Evolutionary conservation across 192 early-diverging fungal species (phyloP).

Genomic region (Funneliformis geosporum): DNA sequence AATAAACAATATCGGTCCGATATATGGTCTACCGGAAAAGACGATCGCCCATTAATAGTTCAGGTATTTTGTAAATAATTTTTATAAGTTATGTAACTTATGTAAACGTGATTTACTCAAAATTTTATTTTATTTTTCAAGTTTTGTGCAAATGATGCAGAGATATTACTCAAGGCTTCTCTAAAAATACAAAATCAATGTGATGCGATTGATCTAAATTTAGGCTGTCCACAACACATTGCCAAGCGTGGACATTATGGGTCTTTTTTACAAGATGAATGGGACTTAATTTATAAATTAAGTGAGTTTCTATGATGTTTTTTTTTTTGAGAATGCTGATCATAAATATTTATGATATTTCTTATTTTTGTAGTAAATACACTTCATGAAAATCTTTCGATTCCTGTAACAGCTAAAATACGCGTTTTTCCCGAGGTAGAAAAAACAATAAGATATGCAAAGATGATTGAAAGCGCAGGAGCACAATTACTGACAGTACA

Average conservation of each 20-base stretch:
- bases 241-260: slow-evolving; percentile 91
- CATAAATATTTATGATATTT: not conserved
- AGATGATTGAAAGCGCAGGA: slow-evolving; percentile 93
- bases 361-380: slow-evolving; percentile 59
- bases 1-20: slow-evolving; percentile 70
- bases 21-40: slow-evolving; percentile 64
- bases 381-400: slow-evolving; percentile 75
- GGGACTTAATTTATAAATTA: slow-evolving; percentile 69
- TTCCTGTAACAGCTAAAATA: slow-evolving; percentile 98
- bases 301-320: slow-evolving; percentile 58
- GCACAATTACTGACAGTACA: slow-evolving; percentile 93
- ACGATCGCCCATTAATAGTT: slow-evolving; percentile 83
- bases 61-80: slow-evolving; percentile 52
- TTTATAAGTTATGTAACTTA: not conserved
- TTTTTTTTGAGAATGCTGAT: slow-evolving; percentile 40
- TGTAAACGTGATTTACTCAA: not conserved
- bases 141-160: slow-evolving; percentile 98
- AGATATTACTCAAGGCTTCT: slow-evolving; percentile 78
- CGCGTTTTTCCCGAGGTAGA: slow-evolving; percentile 86
- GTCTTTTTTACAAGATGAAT: slow-evolving; percentile 78
- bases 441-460: slow-evolving; percentile 91
- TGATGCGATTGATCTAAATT: slow-evolving; percentile 93
- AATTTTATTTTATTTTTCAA: slow-evolving; percentile 36
- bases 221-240: slow-evolving; percentile 97
- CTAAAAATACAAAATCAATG: slow-evolving; percentile 77